Evolutionary conservation across 768 basidiomycete species (phyloP).

Genomic region (Daedaleopsis sinensis): DNA sequence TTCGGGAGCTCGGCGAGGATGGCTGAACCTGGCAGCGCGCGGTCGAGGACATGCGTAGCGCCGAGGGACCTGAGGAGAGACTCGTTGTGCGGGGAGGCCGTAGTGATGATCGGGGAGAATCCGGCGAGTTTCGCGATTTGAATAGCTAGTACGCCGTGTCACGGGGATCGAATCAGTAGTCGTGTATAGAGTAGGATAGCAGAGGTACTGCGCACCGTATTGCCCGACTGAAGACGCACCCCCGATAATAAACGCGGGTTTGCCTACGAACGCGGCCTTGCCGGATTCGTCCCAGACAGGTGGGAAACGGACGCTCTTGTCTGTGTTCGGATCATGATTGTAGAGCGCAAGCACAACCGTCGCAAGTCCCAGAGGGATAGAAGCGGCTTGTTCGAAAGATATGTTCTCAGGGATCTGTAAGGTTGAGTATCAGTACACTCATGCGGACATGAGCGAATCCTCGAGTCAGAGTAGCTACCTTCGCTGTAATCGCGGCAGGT

Average conservation of each 20-base stretch:
- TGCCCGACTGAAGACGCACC: constrained; percentile 33
- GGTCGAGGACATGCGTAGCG: constrained; percentile 31
- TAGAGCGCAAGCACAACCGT: constrained; percentile 37
- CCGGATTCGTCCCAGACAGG: constrained; percentile 24
- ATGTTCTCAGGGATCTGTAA: constrained; percentile 32
- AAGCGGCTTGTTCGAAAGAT: constrained; percentile 34
- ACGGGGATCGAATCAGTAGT: no score
- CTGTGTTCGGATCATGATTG: constrained; percentile 6
- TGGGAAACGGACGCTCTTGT: constrained; percentile 1
- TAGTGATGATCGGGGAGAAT: constrained; percentile 31
- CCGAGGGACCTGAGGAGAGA: constrained; percentile 22
- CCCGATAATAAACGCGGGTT: constrained; percentile 29
- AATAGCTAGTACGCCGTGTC: constrained; percentile 15
- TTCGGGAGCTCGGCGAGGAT: constrained; percentile 12
- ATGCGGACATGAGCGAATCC: background rate
- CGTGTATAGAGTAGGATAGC: background rate
- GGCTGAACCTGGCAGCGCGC: constrained; percentile 11
- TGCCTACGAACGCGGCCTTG: constrained; percentile 18
- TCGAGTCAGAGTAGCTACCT: background rate
- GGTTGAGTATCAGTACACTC: background rate
- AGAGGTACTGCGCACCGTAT: constrained; percentile 15
- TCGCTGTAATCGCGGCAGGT: constrained; percentile 19
- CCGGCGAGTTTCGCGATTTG: constrained; percentile 32
- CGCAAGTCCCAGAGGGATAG: constrained; percentile 34
- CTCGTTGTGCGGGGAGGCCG: constrained; percentile 28